phyloP scores from a whole-genome alignment of 2,329 filamentous ascomycete genomes.

The Pseudopithomyces maydicus region DNA sequence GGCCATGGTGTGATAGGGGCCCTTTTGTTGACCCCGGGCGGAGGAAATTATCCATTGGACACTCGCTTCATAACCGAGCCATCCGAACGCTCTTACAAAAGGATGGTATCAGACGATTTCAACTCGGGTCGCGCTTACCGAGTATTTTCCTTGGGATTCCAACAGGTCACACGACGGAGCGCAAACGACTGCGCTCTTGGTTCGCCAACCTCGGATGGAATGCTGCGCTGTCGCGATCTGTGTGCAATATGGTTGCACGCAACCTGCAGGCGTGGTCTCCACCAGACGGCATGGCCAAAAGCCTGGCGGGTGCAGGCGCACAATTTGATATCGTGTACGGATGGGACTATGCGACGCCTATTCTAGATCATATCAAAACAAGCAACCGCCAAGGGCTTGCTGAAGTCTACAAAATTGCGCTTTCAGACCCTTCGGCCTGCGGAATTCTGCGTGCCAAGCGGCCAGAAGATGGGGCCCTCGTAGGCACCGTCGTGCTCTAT shows the following conservation, averaged over 20 bases:
- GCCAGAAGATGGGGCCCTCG: slow-evolving; percentile 66
- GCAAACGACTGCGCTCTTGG: slow-evolving; percentile 72
- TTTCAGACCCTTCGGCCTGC: slow-evolving; percentile 72
- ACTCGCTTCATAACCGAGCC: slow-evolving; percentile 85
- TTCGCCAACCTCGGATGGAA: slow-evolving; percentile 93
- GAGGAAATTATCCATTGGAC: slow-evolving; percentile 86
- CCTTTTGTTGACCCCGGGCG: slow-evolving; percentile 89
- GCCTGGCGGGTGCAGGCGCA: slow-evolving; percentile 72
- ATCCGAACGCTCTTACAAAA: slow-evolving; percentile 75
- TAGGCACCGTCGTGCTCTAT: slow-evolving; percentile 82
- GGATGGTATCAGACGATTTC: slow-evolving; percentile 75
- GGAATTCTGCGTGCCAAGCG: slow-evolving; percentile 84
- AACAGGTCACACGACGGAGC: slow-evolving; percentile 64
- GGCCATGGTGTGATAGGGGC: slow-evolving; percentile 78
- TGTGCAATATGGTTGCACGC: slow-evolving; percentile 74
- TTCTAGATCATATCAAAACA: slow-evolving; percentile 75
- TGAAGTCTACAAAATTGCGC: slow-evolving; percentile 78
- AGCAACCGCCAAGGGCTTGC: slow-evolving; percentile 77
- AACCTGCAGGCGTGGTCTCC: slow-evolving; percentile 75
- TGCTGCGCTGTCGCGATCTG: slow-evolving; percentile 64
- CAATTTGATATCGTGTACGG: slow-evolving; percentile 85
- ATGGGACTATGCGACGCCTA: slow-evolving; percentile 73
- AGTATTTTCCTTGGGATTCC: slow-evolving; percentile 89
- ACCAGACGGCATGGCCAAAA: slow-evolving; percentile 76
- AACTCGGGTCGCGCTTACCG: slow-evolving; percentile 80